Base-by-base conservation (phyloP, 2,329 filamentous ascomycete genomes). In the Pseudocercospora eumusae region DNA sequence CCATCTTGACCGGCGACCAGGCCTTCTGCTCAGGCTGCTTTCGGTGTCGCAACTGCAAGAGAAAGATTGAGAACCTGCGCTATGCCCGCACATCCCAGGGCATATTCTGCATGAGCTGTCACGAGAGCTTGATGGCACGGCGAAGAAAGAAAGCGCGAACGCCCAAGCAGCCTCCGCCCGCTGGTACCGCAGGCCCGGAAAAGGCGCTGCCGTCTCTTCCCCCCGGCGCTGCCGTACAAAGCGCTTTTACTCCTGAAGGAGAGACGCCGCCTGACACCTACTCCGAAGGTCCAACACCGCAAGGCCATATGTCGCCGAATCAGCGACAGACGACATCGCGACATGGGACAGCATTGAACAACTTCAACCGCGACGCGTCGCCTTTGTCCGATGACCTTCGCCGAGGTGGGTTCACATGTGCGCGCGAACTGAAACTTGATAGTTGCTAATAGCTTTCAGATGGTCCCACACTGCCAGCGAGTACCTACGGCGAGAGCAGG, bases 61-160 rank as follows among this genome's bases (percentile, higher is more conserved):
- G 91, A 75, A 97, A 97, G 81, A 99, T 99, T 64, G 95, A 99
- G 78, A 99, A 99, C 75, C 83, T 99, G 67, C 88, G 93, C 75
- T 99, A 98, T 86, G 95, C 95, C 59, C 88, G 95, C 73, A 99
- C 95, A 1, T 97, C 93, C 7, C 95, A 98, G 77, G 95, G 95
- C 64, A 99, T 99, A 70, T 98, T 99, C 75, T 99, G 95, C 80
- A 99, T 99, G 95, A 92, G 89, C 73, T 99, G 95, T 75, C 95
- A 99, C 74, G 95, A 99, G 78, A 95, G 92, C 27, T 80, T 99
- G 57, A 98, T 98, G 92, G 92, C 93, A 55, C 84, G 93, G 66
- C 85, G 93, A 67, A 86, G 92, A 72, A 97, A 98, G 79, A 92
- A 91, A 76, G 88, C 89, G 42, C 92, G 91, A 76, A 68, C 64